phyloP scores from a whole-genome alignment of 2,329 filamentous ascomycete species.

The Epichloe coenophiala region DNA sequence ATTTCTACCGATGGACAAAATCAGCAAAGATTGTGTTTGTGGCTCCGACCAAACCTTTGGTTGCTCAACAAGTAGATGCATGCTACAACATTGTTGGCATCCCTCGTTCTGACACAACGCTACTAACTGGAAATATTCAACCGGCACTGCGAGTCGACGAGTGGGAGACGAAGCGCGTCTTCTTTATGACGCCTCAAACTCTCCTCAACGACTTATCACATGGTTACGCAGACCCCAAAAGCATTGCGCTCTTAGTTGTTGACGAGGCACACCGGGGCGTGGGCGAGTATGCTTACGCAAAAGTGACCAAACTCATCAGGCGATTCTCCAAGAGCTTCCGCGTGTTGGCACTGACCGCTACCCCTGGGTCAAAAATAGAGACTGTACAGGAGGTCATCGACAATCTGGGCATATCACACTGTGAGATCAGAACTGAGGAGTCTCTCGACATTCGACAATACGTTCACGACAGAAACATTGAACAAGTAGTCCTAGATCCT shows the following conservation, averaged over 20 bases:
- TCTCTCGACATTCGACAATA: slow-evolving; percentile 89
- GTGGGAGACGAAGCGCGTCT: slow-evolving; percentile 76
- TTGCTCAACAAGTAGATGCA: slow-evolving; percentile 88
- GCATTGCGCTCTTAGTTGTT: slow-evolving; percentile 77
- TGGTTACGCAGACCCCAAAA: slow-evolving; percentile 88
- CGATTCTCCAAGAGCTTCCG: slow-evolving; percentile 87
- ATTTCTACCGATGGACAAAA: slow-evolving; percentile 89
- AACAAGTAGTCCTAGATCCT: slow-evolving; percentile 68
- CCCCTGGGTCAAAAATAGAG: slow-evolving; percentile 81
- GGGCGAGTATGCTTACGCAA: slow-evolving; percentile 89
- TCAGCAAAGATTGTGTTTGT: slow-evolving; percentile 87
- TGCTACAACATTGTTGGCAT: slow-evolving; percentile 90
- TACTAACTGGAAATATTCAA: slow-evolving; percentile 73
- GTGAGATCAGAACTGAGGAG: slow-evolving; percentile 90
- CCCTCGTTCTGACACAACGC: slow-evolving; percentile 71
- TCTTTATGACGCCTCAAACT: slow-evolving; percentile 98
- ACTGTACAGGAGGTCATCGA: slow-evolving; percentile 91
- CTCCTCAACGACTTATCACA: slow-evolving; percentile 81
- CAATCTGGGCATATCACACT: slow-evolving; percentile 76
- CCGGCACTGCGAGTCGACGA: slow-evolving; percentile 72
- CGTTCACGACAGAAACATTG: slow-evolving; percentile 70
- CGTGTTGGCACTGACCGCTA: slow-evolving; percentile 83
- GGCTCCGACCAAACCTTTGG: slow-evolving; percentile 88
- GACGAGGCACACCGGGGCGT: slow-evolving; percentile 94
- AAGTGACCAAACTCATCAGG: slow-evolving; percentile 75